Base-by-base conservation (phyloP, 129 eudicot species). In the Escallonia herrerae region DNA sequence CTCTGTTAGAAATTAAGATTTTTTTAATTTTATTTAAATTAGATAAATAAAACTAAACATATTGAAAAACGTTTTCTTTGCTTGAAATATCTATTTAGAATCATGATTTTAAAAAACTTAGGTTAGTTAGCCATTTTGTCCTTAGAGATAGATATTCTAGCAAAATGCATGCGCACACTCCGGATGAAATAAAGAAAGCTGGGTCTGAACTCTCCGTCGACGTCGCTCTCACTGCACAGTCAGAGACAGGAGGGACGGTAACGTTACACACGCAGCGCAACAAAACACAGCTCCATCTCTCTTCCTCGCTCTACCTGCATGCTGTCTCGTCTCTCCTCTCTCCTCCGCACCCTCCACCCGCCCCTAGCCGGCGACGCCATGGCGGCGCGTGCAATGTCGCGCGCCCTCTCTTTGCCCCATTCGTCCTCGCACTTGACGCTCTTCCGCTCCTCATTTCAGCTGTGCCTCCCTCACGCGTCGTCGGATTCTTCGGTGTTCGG, bases 291-390 rank as follows among this genome's bases (percentile, higher is more conserved):
- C 43, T 22, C 47, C 12, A 46, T 3, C 38, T 67, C 15, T 61
- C 70, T 39, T 60, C 50, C 6, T 69, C 72, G 52, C 42, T 3
- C 59, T 47, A 42, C 11, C 67, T 68, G 79, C 68, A 84, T 86
- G 89, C 82, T 75, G 75, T 67, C 73, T 58, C 86, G 82, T 67
- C 66, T 76, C 64, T 65, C 78, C 58, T 76, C 83, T 67, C 77
- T 76, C 82, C 81, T 83, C 81, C 85, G 76, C 74, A 70, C 69
- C 60, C 72, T 63, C 47, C 81, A 55, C 42, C 72, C 70, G 38
- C 80, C 63, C 15, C 40, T 55, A 33, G 41, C 65, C 41, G 54
- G 2, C 64, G 4, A 8, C n/a, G 3, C 9, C 9, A 66, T 66
- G 70, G 70, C 70, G 60, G 47, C 51, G 51, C 70, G 70, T 66